phyloP scores from a whole-genome alignment of 2,329 filamentous ascomycete species.

The Neurospora crassa region DNA sequence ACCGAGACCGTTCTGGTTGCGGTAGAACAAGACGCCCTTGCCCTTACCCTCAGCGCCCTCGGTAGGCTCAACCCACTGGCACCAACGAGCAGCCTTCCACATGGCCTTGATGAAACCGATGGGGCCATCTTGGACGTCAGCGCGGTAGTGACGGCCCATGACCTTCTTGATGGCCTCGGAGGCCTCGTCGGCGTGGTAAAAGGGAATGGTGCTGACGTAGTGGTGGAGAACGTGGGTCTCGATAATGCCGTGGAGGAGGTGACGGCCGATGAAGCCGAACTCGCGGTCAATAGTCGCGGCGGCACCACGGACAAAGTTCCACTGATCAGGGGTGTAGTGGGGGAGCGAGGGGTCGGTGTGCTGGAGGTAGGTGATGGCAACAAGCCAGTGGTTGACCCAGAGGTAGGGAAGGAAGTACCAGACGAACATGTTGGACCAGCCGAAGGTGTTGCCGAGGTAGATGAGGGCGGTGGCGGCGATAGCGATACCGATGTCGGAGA shows the following conservation, averaged over 20 bases:
- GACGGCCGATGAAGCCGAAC: slow-evolving; percentile 89
- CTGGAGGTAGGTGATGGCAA: slow-evolving; percentile 94
- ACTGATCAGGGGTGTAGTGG: slow-evolving; percentile 78
- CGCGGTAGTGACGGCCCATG: slow-evolving; percentile 93
- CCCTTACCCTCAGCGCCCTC: slow-evolving; percentile 70
- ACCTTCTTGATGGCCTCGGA: slow-evolving; percentile 87
- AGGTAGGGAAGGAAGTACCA: slow-evolving; percentile 96
- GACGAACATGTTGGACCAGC: slow-evolving; percentile 76
- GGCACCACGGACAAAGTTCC: slow-evolving; percentile 90
- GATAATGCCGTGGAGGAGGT: slow-evolving; percentile 88
- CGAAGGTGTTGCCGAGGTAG: slow-evolving; percentile 65
- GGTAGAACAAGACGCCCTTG: slow-evolving; percentile 85
- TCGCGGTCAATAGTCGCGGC: slow-evolving; percentile 95
- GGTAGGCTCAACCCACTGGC: slow-evolving; percentile 96
- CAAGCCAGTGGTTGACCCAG: slow-evolving; percentile 98
- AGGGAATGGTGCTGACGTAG: slow-evolving; percentile 92
- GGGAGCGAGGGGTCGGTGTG: slow-evolving; percentile 92
- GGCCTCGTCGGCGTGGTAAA: slow-evolving; percentile 93
- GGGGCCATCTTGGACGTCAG: slow-evolving; percentile 66
- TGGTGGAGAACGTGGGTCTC: slow-evolving; percentile 98
- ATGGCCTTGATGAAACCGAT: slow-evolving; percentile 77
- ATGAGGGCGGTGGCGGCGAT: slow-evolving; percentile 54
- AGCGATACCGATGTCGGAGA: slow-evolving; percentile 75
- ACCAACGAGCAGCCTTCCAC: slow-evolving; percentile 73
- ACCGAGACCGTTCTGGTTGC: slow-evolving; percentile 85